Evolutionary conservation across 768 basidiomycete species (phyloP).

Genomic region (Plicaturopsis crispa): DNA sequence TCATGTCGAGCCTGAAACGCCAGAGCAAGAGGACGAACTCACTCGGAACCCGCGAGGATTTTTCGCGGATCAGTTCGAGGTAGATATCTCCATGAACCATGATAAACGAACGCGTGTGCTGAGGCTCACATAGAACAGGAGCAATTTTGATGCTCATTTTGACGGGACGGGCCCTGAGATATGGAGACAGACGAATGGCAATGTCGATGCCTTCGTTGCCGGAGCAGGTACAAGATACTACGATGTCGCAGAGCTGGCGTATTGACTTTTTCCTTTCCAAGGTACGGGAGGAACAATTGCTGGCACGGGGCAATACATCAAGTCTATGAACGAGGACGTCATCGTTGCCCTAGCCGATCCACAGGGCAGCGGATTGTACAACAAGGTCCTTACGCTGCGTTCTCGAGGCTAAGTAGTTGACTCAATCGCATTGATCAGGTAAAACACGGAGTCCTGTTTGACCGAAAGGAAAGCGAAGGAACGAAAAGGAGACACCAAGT

Average conservation of each 20-base stretch:
- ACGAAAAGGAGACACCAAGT: constrained; percentile 91
- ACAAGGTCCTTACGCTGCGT: constrained; percentile 50
- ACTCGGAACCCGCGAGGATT: constrained; percentile 62
- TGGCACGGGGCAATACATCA: constrained; percentile 75
- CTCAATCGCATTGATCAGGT: constrained; percentile 34
- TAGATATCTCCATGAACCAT: constrained; percentile 12
- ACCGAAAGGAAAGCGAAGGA: constrained; percentile 87
- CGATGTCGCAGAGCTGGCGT: neutral
- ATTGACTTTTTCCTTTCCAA: constrained; percentile 14
- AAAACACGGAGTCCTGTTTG: constrained; percentile 92
- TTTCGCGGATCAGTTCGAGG: constrained; percentile 97
- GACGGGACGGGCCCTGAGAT: constrained; percentile 92
- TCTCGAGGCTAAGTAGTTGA: neutral
- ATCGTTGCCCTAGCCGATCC: constrained; percentile 81
- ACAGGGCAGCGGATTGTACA: constrained; percentile 90
- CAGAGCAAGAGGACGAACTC: constrained; percentile 33
- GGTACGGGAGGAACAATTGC: constrained; percentile 97
- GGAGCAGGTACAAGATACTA: constrained; percentile 78
- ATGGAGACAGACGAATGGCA: constrained; percentile 85
- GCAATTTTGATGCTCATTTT: constrained; percentile 87
- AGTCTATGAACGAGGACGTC: constrained; percentile 60
- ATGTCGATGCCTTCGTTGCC: constrained; percentile 76
- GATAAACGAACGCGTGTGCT: neutral
- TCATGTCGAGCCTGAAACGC: constrained; percentile 27
- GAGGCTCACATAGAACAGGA: constrained; percentile 51